These are phyloP conservation scores for Mycena crocata DNA, from an alignment of 768 basidiomycete genomes.

Conservation along the genomic window DNA sequence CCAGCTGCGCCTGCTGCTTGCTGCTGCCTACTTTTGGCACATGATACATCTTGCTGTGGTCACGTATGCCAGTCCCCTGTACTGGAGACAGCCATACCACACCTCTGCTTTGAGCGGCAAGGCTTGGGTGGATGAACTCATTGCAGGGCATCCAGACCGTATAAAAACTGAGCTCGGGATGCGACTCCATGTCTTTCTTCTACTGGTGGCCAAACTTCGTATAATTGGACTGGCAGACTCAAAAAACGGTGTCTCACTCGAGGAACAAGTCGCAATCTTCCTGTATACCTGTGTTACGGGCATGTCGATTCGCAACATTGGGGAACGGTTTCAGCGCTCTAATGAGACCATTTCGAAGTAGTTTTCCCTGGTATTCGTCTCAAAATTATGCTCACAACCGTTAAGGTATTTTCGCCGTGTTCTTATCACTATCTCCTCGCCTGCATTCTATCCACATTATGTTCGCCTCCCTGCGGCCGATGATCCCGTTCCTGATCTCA, in stretches of 20 bases:
- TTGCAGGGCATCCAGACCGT: slow-evolving; percentile 36
- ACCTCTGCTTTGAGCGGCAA: slow-evolving; percentile 35
- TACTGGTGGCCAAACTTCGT: slow-evolving; percentile 24
- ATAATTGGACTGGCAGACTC: background rate
- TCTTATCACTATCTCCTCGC: slow-evolving; percentile 36
- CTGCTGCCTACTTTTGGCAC: slow-evolving; percentile 1
- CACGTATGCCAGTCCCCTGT: slow-evolving; percentile 2
- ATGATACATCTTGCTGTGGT: background rate
- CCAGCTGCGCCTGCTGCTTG: background rate
- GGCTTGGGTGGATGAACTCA: slow-evolving; percentile 37
- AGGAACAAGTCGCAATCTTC: slow-evolving; percentile 43
- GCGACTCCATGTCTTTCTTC: slow-evolving; percentile 30
- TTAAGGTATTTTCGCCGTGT: slow-evolving; percentile 45
- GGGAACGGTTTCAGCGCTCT: slow-evolving; percentile 29
- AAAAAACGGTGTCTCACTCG: slow-evolving; percentile 24
- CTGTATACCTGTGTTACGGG: slow-evolving; percentile 41
- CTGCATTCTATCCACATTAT: slow-evolving; percentile 43
- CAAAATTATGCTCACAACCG: background rate
- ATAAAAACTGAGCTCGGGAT: slow-evolving; percentile 37
- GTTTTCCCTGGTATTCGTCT: background rate
- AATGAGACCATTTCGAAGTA: slow-evolving; percentile 33
- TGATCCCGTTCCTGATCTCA: slow-evolving; percentile 35
- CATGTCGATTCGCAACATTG: slow-evolving; percentile 31
- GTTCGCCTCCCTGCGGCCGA: slow-evolving; percentile 29
- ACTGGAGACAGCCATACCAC: no score